Evolutionary conservation across 2,329 filamentous ascomycete species (phyloP).

Genomic region (Botrytis paeoniae): DNA sequence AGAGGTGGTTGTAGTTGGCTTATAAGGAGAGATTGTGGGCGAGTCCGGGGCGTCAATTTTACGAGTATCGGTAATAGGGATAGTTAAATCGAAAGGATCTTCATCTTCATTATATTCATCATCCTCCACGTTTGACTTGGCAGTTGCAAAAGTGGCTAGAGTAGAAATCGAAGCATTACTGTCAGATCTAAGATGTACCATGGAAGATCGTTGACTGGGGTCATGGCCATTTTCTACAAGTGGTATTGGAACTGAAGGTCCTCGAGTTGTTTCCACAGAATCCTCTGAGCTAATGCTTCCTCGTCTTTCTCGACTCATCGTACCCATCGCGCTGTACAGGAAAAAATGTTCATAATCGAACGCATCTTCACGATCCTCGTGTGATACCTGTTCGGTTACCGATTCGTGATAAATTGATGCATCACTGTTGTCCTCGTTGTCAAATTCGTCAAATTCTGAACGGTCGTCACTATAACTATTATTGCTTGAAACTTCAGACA

Average conservation of each 20-base stretch:
- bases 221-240: constrained; percentile 9
- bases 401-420: constrained; percentile 63
- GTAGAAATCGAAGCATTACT: constrained; percentile 61
- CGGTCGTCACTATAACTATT: constrained; percentile 41
- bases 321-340: constrained; percentile 86
- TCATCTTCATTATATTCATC: constrained; percentile 41
- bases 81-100: constrained; percentile 25
- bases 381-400: constrained; percentile 61
- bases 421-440: constrained; percentile 56
- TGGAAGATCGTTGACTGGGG: constrained; percentile 25
- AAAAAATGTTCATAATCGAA: constrained; percentile 98
- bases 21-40: constrained; percentile 4
- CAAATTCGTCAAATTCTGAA: constrained; percentile 41
- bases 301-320: constrained; percentile 54
- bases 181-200: constrained; percentile 47
- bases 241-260: constrained; percentile 30
- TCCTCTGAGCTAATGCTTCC: constrained; percentile 57
- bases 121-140: constrained; percentile 49
- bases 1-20: constrained; percentile 22
- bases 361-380: constrained; percentile 90
- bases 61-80: not conserved
- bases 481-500: constrained; percentile 14
- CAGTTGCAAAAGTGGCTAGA: constrained; percentile 61
- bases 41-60: not conserved
- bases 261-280: constrained; percentile 61